A percentile compares a stretch with the other conserved stretches of the same genome.
Conservation (phyloP, 1,284 basidiomycete genomes). For the Entoloma clypeatum region DNA sequence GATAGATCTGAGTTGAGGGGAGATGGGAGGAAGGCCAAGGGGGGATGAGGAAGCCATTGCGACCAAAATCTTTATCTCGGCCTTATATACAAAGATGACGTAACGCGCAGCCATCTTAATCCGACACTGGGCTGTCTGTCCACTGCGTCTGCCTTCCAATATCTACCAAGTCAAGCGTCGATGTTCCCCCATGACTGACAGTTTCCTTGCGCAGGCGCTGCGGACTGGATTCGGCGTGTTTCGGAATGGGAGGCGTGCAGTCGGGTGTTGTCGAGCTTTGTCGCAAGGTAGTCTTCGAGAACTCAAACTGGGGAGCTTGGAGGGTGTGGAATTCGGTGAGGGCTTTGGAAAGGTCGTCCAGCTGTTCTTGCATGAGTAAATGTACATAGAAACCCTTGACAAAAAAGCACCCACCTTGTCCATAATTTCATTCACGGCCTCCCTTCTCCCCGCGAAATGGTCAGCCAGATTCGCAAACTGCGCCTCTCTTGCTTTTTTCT, state of each 20-base stretch:
- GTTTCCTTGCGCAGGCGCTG: too few relatives aligned
- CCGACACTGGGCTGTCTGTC: neutral
- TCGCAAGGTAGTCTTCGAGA: slow-evolving; percentile 29
- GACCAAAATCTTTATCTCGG: slow-evolving; percentile 5
- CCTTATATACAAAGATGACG: slow-evolving; percentile 6
- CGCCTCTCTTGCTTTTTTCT: slow-evolving; percentile 48
- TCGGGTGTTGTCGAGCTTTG: slow-evolving; percentile 26
- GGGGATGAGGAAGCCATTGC: slow-evolving; percentile 27
- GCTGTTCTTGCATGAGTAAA: slow-evolving; percentile 31
- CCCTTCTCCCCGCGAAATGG: slow-evolving; percentile 63
- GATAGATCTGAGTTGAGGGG: slow-evolving; percentile 59
- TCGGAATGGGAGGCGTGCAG: slow-evolving; percentile 15
- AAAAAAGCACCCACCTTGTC: slow-evolving; percentile 45
- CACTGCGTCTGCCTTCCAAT: too few relatives aligned
- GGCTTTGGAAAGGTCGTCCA: slow-evolving; percentile 55
- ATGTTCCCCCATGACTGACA: too few relatives aligned
- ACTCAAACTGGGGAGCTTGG: slow-evolving; percentile 49
- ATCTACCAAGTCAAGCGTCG: too few relatives aligned
- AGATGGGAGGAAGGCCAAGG: slow-evolving; percentile 54
- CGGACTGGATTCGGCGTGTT: too few relatives aligned
- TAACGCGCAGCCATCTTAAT: slow-evolving; percentile 10
- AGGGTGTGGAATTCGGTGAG: slow-evolving; percentile 58
- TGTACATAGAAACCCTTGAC: slow-evolving; percentile 4
- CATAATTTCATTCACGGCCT: slow-evolving; percentile 68
- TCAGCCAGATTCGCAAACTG: slow-evolving; percentile 63